Evolutionary conservation across 2,329 filamentous ascomycete species (phyloP), one percentile per base, ranked within the genome.

Genomic region (Blastomyces emzantsi): DNA sequence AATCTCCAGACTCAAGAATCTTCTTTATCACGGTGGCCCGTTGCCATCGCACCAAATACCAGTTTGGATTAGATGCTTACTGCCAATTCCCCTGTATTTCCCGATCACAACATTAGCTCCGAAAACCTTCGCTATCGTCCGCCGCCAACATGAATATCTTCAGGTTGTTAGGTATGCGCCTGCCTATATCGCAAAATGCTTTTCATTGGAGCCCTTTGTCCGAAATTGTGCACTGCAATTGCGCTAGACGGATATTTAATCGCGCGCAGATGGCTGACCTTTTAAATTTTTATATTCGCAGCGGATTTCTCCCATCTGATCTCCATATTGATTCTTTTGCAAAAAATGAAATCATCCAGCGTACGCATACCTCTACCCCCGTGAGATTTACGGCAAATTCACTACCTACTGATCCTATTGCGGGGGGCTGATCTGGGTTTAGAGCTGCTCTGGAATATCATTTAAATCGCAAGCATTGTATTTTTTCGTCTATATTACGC

Each of bases 401-500:
- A 25, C 36, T 25, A 17, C 47, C 41, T 11, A 54, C 56, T 59
- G 62, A 61, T 47, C 28, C 4, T 57, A 39, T 58, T 63, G n/a
- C 74, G 97, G 33, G 13, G 13, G 15, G 36, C 36, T 58, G 41
- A 41, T 11, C 9, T 58, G 33, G 25, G 22, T 7, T 47, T 33
- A 60, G 93, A 97, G 92, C 82, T 96, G 92, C 76, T 88, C 93
- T 52, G 94, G 94, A 71, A 93, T 99, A 78, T 99, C 94, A 19
- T 97, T 99, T 85, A 99, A 99, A 77, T 97, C 93, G 66, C 94
- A 99, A 83, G 90, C 88, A 60, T 84, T 99, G 64, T 99, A 99
- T 79, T 82, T 97, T 69, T 80, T 96, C 55, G 94, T 99, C 71
- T 99, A 99, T 78, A 75, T 95, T 54, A 96, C 92, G 66, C 86